Conservation (phyloP, 2,329 filamentous ascomycete genomes). For the Aureobasidium sp. region DNA sequence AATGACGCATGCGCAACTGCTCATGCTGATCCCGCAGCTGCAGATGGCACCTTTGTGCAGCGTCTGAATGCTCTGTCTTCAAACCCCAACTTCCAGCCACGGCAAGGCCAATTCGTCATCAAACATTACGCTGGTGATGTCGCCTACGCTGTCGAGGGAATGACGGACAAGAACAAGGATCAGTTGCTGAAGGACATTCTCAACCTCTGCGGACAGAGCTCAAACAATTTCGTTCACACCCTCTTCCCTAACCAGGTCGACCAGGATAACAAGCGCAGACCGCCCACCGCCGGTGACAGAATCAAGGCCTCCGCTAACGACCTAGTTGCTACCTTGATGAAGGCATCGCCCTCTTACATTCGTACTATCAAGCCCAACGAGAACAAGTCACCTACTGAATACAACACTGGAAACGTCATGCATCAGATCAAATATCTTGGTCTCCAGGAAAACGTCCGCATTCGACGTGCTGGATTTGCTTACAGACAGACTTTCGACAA, state of each 20-base stretch:
- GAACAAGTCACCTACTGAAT: conserved; percentile 92
- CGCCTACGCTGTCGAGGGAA: conserved; percentile 86
- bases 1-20: conserved; percentile 99
- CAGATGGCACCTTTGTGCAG: conserved; percentile 92
- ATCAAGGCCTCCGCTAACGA: conserved; percentile 94
- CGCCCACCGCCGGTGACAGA: conserved; percentile 91
- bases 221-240: conserved; percentile 77
- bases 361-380: conserved; percentile 99
- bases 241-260: conserved; percentile 91
- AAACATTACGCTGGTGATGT: conserved; percentile 99
- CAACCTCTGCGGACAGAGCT: conserved; percentile 74
- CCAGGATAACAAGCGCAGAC: conserved; percentile 88
- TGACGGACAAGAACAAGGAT: conserved; percentile 99
- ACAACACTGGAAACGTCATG: conserved; percentile 83
- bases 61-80: conserved; percentile 78
- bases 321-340: conserved; percentile 90
- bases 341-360: conserved; percentile 94
- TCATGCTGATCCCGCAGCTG: conserved; percentile 87
- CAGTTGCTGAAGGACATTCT: conserved; percentile 90
- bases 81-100: conserved; percentile 82
- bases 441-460: conserved; percentile 98
- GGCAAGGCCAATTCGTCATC: conserved; percentile 94
- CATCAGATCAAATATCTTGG: conserved; percentile 99
- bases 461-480: conserved; percentile 90
- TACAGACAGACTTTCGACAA: conserved; percentile 97